Conservation (phyloP, 805 yeast species). For the Crinitomyces ghanaensis region DNA sequence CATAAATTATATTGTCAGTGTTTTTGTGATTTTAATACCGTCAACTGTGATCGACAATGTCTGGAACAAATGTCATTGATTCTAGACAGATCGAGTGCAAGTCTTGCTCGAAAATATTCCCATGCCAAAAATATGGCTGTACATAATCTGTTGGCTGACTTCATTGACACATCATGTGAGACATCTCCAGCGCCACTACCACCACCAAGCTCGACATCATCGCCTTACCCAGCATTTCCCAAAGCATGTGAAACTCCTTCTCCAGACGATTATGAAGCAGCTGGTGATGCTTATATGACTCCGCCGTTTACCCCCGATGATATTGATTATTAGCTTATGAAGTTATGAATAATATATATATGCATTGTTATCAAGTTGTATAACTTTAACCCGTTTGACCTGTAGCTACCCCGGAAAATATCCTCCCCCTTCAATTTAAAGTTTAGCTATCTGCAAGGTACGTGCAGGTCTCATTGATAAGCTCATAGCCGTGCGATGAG, state of each 20-base stretch:
- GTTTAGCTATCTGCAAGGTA: no score
- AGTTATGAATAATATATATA: no score
- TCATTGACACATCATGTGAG: slow-evolving; percentile 10
- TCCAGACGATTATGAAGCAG: slow-evolving; percentile 4
- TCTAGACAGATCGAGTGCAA: slow-evolving; percentile 29
- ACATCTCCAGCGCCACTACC: slow-evolving; percentile 17
- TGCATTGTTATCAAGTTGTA: no score
- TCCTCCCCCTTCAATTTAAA: no score
- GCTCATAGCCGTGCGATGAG: no score
- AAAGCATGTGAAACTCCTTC: slow-evolving; percentile 13
- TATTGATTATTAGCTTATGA: no score
- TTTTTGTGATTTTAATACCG: no score
- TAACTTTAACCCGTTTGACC: no score
- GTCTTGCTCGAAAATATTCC: slow-evolving; percentile 18
- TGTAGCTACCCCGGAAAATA: no score
- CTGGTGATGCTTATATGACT: slow-evolving; percentile 9
- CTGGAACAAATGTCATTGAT: slow-evolving; percentile 27
- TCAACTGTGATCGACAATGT: no score
- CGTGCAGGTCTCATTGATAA: no score
- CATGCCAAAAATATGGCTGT: slow-evolving; percentile 26
- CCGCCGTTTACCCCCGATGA: slow-evolving; percentile 18
- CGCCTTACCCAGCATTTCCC: slow-evolving; percentile 27
- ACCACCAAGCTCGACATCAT: slow-evolving; percentile 21
- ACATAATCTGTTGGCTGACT: slow-evolving; percentile 22
- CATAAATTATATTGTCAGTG: slow-evolving; percentile 25